Evolutionary conservation across 306 rosid genomes (phyloP), one percentile per base, ranked within the genome.

Genomic region (Prunus padus): DNA sequence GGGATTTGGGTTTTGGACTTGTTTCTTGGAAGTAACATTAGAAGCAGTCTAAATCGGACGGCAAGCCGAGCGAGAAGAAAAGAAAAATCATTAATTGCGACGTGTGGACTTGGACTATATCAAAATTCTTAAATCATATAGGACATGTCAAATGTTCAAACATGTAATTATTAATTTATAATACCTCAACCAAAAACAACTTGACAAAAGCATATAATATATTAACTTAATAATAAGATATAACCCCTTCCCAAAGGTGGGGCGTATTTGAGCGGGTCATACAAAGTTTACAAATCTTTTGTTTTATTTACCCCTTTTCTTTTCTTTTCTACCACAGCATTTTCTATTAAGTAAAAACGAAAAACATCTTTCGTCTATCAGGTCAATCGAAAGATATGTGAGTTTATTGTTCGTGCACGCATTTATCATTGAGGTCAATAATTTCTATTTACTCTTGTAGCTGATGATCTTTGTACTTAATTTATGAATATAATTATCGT

Each of bases 101-200:
- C 70, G 83, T 59, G 68, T 57, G 83, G 65, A 65, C 65, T 70
- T 50, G 55, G 55, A 50, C 55, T 5, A n/a, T n/a, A 54, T 54
- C 59, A 54, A 54, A 54, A n/a, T n/a, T 54, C 25, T n/a, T 8
- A 1, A 18, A n/a, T 54, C 23, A 54, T 18, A 67, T 5, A 3
- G n/a, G 55, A 67, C 65, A 57, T 67, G 14, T 2, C 59, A 80
- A 68, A n/a, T 50, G 42, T 61, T 60, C 59, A 40, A 80, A 20
- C 5, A 8, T 16, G 46, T 19, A n/a, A n/a, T 28, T 20, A 44
- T 19, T 19, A 40, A 1, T 44, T 1, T 16, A 33, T 10, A n/a
- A 25, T 12, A 70, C n/a, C 46, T 4, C 2, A 15, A 50, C n/a
- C 33, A 66, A 45, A 66, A 76, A 25, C 28, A 65, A 25, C 11